Base-by-base conservation (phyloP, 495 filamentous ascomycete genomes). In the Neurospora sp. region DNA sequence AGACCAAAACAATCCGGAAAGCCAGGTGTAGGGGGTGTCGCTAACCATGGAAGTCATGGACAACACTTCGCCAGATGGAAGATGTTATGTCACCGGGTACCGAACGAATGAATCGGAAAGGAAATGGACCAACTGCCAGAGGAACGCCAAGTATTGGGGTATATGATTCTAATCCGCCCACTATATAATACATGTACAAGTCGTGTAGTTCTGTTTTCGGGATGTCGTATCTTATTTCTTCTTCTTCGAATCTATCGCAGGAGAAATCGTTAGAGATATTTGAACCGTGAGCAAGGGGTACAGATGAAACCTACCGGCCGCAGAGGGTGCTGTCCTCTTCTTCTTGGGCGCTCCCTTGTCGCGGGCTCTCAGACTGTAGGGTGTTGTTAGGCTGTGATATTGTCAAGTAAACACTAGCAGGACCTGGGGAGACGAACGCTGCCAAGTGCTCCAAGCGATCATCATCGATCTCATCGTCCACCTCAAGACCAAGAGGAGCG, bases 311-410 rank as follows among this genome's bases (percentile, higher is more conserved):
- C 81, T 87, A 93, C 92, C 88, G 78, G 87, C 85, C 71, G 86
- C 85, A 37, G 84, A 89, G 53, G 53, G 53, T 9, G 53, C 53
- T 35, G 53, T 65, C 80, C 85, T 88, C 84, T 95, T 96, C 89
- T 97, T 98, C 87, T 94, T 96, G 22, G 95, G 94, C 39, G 92
- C 86, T 16, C 92, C 92, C 83, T 98, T 98, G 69, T 94, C 96
- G 80, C 92, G 90, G 18, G 85, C 77, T 84, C 91, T 96, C 77
- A 90, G 82, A 74, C 90, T 93, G 76, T 35, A 74, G 44, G 27
- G 14, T 18, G 39, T 37, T 37, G 77, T 85, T 75, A 84, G 81
- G 27, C 40, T 35, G 53, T 65, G 53, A 65, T 65, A 31, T 27
- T 65, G 12, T 1, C 27, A 65, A 65, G 27, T 35, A 65, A 37